These are phyloP conservation scores for Petunia axillaris DNA, from an alignment of 257 asterid genomes.

Conservation along the genomic window DNA sequence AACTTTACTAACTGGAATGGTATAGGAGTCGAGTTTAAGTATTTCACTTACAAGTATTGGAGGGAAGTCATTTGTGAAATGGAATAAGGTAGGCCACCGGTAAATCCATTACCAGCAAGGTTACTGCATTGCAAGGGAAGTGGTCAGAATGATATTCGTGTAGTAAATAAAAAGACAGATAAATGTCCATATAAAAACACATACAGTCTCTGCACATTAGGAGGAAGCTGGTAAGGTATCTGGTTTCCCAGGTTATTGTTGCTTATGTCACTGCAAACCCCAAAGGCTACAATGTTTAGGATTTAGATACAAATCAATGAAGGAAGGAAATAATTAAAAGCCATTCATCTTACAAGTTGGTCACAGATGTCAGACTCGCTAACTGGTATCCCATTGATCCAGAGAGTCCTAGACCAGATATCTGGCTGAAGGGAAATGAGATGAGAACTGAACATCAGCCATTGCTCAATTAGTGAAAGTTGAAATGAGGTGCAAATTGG, in stretches of 20 bases:
- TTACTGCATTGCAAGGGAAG: conserved; percentile 53
- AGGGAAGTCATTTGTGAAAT: conserved; percentile 68
- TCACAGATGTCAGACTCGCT: conserved; percentile 57
- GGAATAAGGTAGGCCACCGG: conserved; percentile 73
- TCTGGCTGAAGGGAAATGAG: conserved; percentile 47
- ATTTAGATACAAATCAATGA: conserved; percentile 18
- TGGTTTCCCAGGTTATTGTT: conserved; percentile 70
- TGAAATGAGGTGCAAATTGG: background rate
- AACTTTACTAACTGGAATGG: background rate
- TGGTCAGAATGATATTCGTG: conserved; percentile 15
- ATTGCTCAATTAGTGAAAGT: background rate
- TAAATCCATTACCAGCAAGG: conserved; percentile 76
- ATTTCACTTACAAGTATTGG: conserved; percentile 64
- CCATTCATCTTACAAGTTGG: conserved; percentile 63
- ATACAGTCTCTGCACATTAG: conserved; percentile 72
- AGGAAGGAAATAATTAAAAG: conserved; percentile 23
- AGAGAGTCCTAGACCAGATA: conserved; percentile 62
- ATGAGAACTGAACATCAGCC: background rate
- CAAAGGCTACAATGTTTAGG: conserved; percentile 23
- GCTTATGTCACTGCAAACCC: conserved; percentile 79
- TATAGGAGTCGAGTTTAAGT: background rate
- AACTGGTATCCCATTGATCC: conserved; percentile 81
- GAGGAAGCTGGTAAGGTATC: conserved; percentile 84
- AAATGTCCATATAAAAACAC: conserved; percentile 21
- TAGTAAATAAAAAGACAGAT: background rate